Base-by-base conservation (phyloP, 768 basidiomycete genomes). In the Hericium coralloides region DNA sequence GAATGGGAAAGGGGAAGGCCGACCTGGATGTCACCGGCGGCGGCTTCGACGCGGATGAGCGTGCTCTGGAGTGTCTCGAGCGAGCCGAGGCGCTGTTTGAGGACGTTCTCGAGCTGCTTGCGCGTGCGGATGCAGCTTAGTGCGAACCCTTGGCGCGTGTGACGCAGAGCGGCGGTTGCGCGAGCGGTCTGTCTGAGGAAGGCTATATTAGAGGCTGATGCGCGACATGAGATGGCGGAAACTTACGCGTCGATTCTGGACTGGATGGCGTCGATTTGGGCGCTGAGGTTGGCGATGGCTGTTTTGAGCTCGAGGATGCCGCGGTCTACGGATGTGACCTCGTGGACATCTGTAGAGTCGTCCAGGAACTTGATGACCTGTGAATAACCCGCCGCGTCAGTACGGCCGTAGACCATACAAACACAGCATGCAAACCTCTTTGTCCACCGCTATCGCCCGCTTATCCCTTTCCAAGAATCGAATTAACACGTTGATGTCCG, bases 1-100 rank as follows among this genome's bases (percentile, higher is more conserved):
- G 23, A 18, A 43, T 47, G 45, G 54, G 15, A 15, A 54, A 55
- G 39, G 20, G 47, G 48, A 10, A 18, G n/a, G 66, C 73, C 45
- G 66, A 94, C 94, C 76, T 92, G 86, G 12, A 94, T 77, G 69
- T 98, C 89, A 2, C 86, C 87, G 26, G 89, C 89, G n/a, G 94
- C 90, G 3, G 84, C 80, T 70, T 98, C 92, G 5, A 98, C 91
- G 48, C 82, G 79, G 48, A 91, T 73, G 38, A 97, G 69, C 0
- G 93, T 92, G 12, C 81, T 74, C 61, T 89, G 84, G 8, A 98
- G 73, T 38, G 83, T 89, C 56, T 83, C 80, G 5, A 92, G 73
- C 1, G 92, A 85, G 10, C 76, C 79, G 2, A 94, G 68, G 12
- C 93, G 84, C 65, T 92, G 92, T 25, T 72, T 71, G 15, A 95